Evolutionary conservation across 1,284 basidiomycete genomes (phyloP).

Genomic region (Coniophora puteana): DNA sequence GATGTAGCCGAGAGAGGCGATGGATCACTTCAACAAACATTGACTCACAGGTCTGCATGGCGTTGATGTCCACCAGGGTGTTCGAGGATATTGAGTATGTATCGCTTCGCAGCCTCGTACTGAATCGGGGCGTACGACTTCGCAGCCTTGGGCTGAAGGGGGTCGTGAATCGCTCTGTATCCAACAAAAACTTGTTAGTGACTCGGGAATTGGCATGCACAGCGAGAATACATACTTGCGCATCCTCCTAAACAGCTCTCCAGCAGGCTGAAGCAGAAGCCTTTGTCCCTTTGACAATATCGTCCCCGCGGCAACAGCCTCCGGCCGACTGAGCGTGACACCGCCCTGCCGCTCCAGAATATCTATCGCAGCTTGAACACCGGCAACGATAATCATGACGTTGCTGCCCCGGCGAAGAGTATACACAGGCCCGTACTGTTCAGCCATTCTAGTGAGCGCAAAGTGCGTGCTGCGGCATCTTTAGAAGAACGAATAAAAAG

Average conservation of each 20-base stretch:
- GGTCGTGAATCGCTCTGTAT: slow-evolving; percentile 7
- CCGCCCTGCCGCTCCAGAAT: slow-evolving; percentile 34
- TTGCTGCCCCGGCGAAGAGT: slow-evolving; percentile 28
- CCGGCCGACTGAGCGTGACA: slow-evolving; percentile 29
- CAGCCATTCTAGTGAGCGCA: too few species aligned
- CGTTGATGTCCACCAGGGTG: slow-evolving; percentile 3
- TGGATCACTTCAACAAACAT: neutral
- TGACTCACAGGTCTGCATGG: slow-evolving; percentile 3
- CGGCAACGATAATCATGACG: slow-evolving; percentile 30
- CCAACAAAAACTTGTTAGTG: neutral
- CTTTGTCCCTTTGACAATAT: slow-evolving; percentile 27
- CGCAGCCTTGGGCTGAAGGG: slow-evolving; percentile 10
- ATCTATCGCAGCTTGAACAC: slow-evolving; percentile 41
- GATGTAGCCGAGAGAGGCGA: neutral
- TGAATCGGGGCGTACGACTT: slow-evolving; percentile 6
- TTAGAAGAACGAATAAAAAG: too few species aligned
- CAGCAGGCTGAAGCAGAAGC: slow-evolving; percentile 27
- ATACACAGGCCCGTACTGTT: slow-evolving; percentile 36
- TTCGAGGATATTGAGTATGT: slow-evolving; percentile 4
- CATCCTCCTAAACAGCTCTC: neutral
- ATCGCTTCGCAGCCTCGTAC: slow-evolving; percentile 4
- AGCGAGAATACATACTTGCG: slow-evolving; percentile 1
- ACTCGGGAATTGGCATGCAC: neutral
- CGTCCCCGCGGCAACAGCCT: slow-evolving; percentile 27
- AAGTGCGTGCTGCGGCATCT: too few species aligned